A percentile compares a stretch with the other conserved stretches of the same genome.
These are phyloP conservation scores for Paecilomyces sp. DNA, from an alignment of 2,329 filamentous ascomycete species.

Conservation along the genomic window DNA sequence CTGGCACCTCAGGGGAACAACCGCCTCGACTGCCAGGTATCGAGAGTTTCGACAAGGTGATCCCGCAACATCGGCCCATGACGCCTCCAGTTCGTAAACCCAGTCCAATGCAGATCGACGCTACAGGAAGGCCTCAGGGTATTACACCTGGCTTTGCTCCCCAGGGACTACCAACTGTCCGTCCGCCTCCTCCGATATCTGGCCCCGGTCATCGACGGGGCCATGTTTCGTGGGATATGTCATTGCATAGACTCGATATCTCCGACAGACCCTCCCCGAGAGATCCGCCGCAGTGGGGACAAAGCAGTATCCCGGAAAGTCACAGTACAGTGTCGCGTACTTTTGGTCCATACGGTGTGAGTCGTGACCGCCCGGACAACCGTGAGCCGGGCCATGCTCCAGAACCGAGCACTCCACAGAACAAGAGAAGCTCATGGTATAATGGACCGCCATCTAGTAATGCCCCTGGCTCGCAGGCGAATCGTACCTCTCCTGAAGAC, in stretches of 20 bases:
- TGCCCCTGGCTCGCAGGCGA: slow-evolving; percentile 20
- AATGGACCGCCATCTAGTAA: slow-evolving; percentile 22
- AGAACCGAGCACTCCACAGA: slow-evolving; percentile 13
- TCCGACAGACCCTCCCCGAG: slow-evolving; percentile 27
- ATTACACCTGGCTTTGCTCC: slow-evolving; percentile 27
- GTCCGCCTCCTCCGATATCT: slow-evolving; percentile 35
- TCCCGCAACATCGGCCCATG: slow-evolving; percentile 50
- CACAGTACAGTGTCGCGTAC: slow-evolving; percentile 29
- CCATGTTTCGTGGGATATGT: slow-evolving; percentile 44
- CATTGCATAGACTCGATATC: slow-evolving; percentile 37
- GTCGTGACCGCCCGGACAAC: slow-evolving; percentile 19
- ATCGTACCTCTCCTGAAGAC: slow-evolving; percentile 40
- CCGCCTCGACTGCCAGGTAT: slow-evolving; percentile 75
- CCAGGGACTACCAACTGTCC: slow-evolving; percentile 24
- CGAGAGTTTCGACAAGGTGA: slow-evolving; percentile 78
- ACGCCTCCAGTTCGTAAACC: slow-evolving; percentile 58
- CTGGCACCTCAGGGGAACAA: slow-evolving; percentile 48
- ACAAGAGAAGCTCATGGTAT: slow-evolving; percentile 27
- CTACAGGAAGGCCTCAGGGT: slow-evolving; percentile 34
- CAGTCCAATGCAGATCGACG: slow-evolving; percentile 73
- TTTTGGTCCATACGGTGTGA: slow-evolving; percentile 8
- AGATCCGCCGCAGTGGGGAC: slow-evolving; percentile 35
- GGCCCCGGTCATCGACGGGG: slow-evolving; percentile 38
- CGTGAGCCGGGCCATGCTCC: slow-evolving; percentile 15
- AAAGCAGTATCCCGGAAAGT: slow-evolving; percentile 35